Conservation (phyloP, 495 filamentous ascomycete species). For the Beverwykella pulmonaria region DNA sequence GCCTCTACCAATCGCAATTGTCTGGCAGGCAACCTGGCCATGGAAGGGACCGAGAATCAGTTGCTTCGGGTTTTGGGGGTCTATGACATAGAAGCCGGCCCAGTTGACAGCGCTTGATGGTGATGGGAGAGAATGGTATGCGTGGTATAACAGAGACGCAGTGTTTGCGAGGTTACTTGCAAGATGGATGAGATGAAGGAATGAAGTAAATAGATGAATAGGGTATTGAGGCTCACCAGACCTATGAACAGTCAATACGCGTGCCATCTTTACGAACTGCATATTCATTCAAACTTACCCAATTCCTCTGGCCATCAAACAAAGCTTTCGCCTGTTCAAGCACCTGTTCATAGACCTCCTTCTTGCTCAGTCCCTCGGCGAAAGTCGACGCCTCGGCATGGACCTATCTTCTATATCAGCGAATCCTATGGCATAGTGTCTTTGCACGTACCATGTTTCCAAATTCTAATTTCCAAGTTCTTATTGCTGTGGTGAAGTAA, state of each 20-base stretch:
- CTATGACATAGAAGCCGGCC: conserved; percentile 87
- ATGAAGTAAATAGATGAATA: neutral
- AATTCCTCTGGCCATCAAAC: conserved; percentile 79
- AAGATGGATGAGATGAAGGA: conserved; percentile 6
- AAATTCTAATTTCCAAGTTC: neutral
- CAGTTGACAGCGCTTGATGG: conserved; percentile 80
- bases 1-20: conserved; percentile 74
- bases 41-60: conserved; percentile 67
- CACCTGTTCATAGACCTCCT: conserved; percentile 75
- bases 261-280: neutral
- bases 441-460: neutral
- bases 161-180: conserved; percentile 81
- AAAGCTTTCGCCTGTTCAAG: conserved; percentile 70
- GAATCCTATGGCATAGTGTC: neutral
- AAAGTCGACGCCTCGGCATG: conserved; percentile 88
- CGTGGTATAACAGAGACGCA: conserved; percentile 85
- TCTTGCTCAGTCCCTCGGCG: conserved; percentile 64
- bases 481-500: neutral
- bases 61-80: conserved; percentile 46
- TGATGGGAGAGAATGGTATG: conserved; percentile 73
- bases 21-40: conserved; percentile 86
- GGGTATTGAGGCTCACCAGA: conserved; percentile 54
- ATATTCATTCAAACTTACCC: conserved; percentile 61
- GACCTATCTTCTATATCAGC: conserved; percentile 56
- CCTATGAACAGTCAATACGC: conserved; percentile 45